phyloP scores from a whole-genome alignment of 805 yeast genomes.

The Zygosaccharomyces lentus region DNA sequence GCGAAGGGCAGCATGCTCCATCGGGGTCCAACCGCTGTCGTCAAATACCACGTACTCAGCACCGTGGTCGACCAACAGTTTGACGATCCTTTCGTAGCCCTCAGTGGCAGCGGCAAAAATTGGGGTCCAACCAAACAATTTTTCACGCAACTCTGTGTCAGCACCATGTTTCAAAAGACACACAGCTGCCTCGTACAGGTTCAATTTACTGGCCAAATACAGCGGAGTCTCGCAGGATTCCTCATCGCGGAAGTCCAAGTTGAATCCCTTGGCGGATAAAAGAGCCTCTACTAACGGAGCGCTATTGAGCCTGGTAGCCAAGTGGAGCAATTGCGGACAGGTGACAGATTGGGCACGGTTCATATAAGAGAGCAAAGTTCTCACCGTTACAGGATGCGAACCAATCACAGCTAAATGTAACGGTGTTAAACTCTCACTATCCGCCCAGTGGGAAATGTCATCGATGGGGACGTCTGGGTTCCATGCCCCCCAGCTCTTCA shows the following conservation, averaged over 20 bases:
- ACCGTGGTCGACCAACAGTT: slow-evolving; percentile 47
- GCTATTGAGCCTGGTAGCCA: slow-evolving; percentile 59
- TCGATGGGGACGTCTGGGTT: slow-evolving; percentile 50
- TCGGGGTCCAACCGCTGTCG: slow-evolving; percentile 94
- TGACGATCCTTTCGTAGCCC: slow-evolving; percentile 59
- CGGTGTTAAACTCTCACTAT: slow-evolving; percentile 73
- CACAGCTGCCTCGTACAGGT: slow-evolving; percentile 49
- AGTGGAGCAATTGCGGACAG: slow-evolving; percentile 54
- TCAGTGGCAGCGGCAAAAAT: slow-evolving; percentile 85
- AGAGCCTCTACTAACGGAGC: slow-evolving; percentile 52
- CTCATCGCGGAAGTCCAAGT: slow-evolving; percentile 57
- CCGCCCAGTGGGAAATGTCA: slow-evolving; percentile 57
- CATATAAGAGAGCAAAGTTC: slow-evolving; percentile 49
- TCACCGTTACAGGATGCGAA: slow-evolving; percentile 72
- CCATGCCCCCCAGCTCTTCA: slow-evolving; percentile 59
- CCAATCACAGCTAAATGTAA: slow-evolving; percentile 79
- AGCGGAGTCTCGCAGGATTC: slow-evolving; percentile 74
- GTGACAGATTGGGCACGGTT: slow-evolving; percentile 37
- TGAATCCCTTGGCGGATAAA: slow-evolving; percentile 51
- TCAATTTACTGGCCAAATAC: slow-evolving; percentile 71
- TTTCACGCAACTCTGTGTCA: slow-evolving; percentile 69
- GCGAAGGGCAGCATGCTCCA: slow-evolving; percentile 89
- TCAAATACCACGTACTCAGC: slow-evolving; percentile 59
- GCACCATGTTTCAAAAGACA: slow-evolving; percentile 58
- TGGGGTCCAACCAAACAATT: slow-evolving; percentile 91